phyloP scores from a whole-genome alignment of 371 early-diverging fungal genomes.

The Mucor racemosus region DNA sequence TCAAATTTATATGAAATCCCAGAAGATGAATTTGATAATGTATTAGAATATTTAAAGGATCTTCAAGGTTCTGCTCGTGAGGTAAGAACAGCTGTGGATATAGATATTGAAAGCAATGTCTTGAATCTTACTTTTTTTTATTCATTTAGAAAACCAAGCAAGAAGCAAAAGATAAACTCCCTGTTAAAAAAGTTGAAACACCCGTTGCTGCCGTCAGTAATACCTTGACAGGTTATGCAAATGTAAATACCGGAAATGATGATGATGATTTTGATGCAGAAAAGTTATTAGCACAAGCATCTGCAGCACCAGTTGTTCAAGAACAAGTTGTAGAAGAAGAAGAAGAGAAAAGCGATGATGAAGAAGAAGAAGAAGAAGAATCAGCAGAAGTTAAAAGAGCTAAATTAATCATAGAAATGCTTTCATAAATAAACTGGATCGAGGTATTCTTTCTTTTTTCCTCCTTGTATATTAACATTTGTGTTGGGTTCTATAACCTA shows the following conservation, averaged over 20 bases:
- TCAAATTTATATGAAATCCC: constrained; percentile 54
- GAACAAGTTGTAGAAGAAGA: constrained; percentile 13
- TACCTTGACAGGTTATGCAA: constrained; percentile 30
- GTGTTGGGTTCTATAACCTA: too few relatives aligned
- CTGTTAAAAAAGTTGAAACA: constrained; percentile 11
- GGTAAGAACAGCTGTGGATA: constrained; percentile 25
- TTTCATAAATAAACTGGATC: constrained; percentile 20
- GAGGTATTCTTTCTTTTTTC: too few relatives aligned
- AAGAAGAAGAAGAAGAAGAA: constrained; percentile 20
- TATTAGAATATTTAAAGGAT: constrained; percentile 31
- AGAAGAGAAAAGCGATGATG: too few relatives aligned
- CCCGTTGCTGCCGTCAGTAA: constrained; percentile 11
- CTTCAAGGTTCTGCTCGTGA: constrained; percentile 37
- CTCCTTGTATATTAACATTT: too few relatives aligned
- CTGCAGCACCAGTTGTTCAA: constrained; percentile 8
- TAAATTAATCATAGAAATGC: constrained; percentile 27
- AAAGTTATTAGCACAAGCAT: constrained; percentile 38
- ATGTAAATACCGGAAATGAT: constrained; percentile 23
- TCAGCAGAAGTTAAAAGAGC: constrained; percentile 34
- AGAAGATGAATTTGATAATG: constrained; percentile 29
- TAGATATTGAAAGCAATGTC: not conserved
- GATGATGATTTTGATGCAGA: constrained; percentile 53
- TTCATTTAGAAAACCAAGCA: constrained; percentile 29
- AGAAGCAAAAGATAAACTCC: constrained; percentile 37
- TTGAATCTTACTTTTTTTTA: too few relatives aligned